These are phyloP conservation scores for Eutrema yunnanense DNA, from an alignment of 345 rosid species.

Conservation along the genomic window DNA sequence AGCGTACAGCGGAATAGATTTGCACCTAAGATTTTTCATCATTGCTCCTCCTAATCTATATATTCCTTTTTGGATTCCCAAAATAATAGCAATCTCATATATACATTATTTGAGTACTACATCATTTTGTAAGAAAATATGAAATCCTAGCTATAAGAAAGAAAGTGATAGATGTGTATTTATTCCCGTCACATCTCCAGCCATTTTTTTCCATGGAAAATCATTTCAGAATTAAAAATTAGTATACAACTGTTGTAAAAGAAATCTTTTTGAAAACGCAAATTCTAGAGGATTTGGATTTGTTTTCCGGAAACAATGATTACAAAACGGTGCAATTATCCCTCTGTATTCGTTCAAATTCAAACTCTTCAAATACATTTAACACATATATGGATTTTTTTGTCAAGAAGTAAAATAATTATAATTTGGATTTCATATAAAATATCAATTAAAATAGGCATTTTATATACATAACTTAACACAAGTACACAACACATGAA, in stretches of 20 bases:
- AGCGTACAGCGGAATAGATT: slow-evolving; percentile 51
- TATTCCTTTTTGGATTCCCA: slow-evolving; percentile 30
- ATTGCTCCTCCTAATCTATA: slow-evolving; percentile 48
- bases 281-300: slow-evolving; percentile 9
- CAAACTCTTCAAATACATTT: neutral
- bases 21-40: slow-evolving; percentile 93
- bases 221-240: neutral
- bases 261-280: neutral
- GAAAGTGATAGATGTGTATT: slow-evolving; percentile 20
- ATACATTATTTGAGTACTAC: neutral
- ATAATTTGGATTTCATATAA: too few species aligned
- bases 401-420: neutral
- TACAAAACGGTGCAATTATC: slow-evolving; percentile 5
- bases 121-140: slow-evolving; percentile 10
- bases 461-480: neutral
- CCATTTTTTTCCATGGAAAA: slow-evolving; percentile 14
- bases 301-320: slow-evolving; percentile 13
- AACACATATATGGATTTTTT: neutral
- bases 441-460: neutral
- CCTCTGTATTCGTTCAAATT: neutral
- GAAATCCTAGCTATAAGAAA: slow-evolving; percentile 22
- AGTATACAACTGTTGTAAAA: neutral
- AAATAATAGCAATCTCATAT: slow-evolving; percentile 20
- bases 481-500: slow-evolving; percentile 3
- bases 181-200: slow-evolving; percentile 31